phyloP scores from a whole-genome alignment of 2,329 filamentous ascomycete species.

The Calonectria hawksworthii region DNA sequence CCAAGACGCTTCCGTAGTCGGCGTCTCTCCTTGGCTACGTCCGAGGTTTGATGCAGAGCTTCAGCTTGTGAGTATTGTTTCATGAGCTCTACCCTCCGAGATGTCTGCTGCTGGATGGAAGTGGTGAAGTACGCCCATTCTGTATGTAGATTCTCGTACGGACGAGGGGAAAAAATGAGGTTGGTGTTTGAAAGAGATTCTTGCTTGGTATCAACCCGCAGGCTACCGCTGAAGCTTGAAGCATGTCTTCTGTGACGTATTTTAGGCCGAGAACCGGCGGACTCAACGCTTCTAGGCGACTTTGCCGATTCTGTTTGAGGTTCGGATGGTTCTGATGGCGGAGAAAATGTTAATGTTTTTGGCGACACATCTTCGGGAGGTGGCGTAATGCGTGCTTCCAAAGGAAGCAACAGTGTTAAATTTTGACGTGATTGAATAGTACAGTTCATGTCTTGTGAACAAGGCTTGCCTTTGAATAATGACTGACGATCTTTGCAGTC shows the following conservation, averaged over 20 bases:
- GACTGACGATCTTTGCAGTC: constrained; percentile 12
- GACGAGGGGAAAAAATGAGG: constrained; percentile 52
- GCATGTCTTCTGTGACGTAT: constrained; percentile 31
- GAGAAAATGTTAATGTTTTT: constrained; percentile 17
- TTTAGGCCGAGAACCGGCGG: background rate
- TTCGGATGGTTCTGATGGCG: constrained; percentile 25
- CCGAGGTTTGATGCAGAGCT: constrained; percentile 44
- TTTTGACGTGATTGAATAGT: constrained; percentile 27
- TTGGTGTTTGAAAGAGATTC: constrained; percentile 23
- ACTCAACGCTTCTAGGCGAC: constrained; percentile 9
- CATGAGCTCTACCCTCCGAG: constrained; percentile 55
- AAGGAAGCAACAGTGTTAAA: constrained; percentile 29
- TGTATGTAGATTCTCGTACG: constrained; percentile 58
- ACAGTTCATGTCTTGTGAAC: constrained; percentile 31
- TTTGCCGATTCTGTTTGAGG: constrained; percentile 21
- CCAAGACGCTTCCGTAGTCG: constrained; percentile 57
- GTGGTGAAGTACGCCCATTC: constrained; percentile 63
- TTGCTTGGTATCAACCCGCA: constrained; percentile 19
- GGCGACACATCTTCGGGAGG: constrained; percentile 35
- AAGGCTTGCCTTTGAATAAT: constrained; percentile 18
- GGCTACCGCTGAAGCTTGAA: constrained; percentile 21
- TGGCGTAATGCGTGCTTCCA: constrained; percentile 37
- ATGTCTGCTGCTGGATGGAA: constrained; percentile 57
- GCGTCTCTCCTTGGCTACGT: constrained; percentile 45
- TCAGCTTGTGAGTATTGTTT: constrained; percentile 55